Base-by-base conservation (phyloP, 495 filamentous ascomycete species). In the Penicillium psychrofluorescens region DNA sequence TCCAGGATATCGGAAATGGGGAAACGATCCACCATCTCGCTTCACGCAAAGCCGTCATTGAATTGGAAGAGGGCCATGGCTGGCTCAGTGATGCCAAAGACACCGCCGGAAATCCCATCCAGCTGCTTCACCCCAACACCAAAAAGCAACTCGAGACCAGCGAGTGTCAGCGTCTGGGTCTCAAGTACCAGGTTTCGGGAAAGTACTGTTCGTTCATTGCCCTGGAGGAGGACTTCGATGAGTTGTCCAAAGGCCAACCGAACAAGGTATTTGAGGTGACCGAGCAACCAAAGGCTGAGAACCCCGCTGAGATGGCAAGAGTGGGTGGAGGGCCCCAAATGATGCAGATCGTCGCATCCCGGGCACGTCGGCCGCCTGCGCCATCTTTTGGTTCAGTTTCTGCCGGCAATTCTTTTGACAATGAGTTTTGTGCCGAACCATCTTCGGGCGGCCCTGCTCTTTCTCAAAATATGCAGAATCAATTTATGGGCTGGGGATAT, bases 141-240 rank as follows among this genome's bases (percentile, higher is more conserved):
- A 76, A 77, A 54, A 49, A 70, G 6, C 70, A 79, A 35, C 66
- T 84, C 52, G 76, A 77, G 1, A 67, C 79, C 50, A 68, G 69
- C 12, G 85, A 89, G 58, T 83, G 74, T 6, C 74, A 84, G 4
- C 57, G 74, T 0, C 63, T 88, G 0, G 84, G 84, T 0, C 70
- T 79, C 31, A 63, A 71, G 22, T 88, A 76, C 49, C 80, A 83
- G 38, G 72, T 88, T 11, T 78, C 73, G 4, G 76, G 81, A 1
- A 85, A 80, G 52, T 83, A 77, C 72, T 83, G 79, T 49, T 81
- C 78, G 0, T 89, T 88, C 43, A 80, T 88, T 4, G 84, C 85
- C 6, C 67, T 86, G 10, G 69, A 81, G 49, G 55, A 56, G 11
- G 61, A 67, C 36, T 54, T 58, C 11, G 49, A 57, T 14, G 42